These are phyloP conservation scores for Amniculicola lignicola DNA, from an alignment of 495 filamentous ascomycete species.

Conservation along the genomic window DNA sequence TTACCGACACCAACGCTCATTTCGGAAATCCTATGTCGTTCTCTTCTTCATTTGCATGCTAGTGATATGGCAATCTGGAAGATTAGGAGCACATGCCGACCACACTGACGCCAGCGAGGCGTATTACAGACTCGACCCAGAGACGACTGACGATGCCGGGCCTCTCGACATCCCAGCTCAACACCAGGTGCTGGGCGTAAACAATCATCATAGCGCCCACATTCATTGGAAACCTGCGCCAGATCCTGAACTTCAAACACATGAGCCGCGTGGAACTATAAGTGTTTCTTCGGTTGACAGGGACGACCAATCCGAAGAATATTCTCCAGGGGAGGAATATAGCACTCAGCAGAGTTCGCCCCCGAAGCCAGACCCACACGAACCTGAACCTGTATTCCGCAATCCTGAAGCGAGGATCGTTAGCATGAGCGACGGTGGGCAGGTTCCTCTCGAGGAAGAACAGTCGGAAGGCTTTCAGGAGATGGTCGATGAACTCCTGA, in stretches of 20 bases:
- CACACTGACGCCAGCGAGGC: background rate
- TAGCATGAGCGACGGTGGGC: background rate
- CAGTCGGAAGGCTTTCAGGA: background rate
- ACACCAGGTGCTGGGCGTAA: too few relatives aligned
- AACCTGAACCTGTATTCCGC: too few relatives aligned
- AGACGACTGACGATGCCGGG: too few relatives aligned
- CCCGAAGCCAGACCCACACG: too few relatives aligned
- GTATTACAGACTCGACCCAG: background rate
- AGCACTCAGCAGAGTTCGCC: too few relatives aligned
- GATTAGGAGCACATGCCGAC: background rate
- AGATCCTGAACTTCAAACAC: conserved; percentile 14
- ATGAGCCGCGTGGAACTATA: too few relatives aligned
- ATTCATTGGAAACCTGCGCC: background rate
- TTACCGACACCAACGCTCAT: conserved; percentile 17
- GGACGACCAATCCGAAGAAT: too few relatives aligned
- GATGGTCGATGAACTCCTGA: background rate
- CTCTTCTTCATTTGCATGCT: conserved; percentile 10
- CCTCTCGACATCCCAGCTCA: too few relatives aligned
- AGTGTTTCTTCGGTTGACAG: background rate
- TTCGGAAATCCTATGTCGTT: conserved; percentile 10
- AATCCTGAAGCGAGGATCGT: too few relatives aligned
- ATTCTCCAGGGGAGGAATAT: too few relatives aligned
- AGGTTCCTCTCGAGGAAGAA: too few relatives aligned
- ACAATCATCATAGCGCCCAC: background rate
- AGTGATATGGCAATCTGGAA: conserved; percentile 9